Percentiles rank a stretch among this genome's conserved stretches.
phyloP scores from a whole-genome alignment of 23 red algal species.

The Gracilaria caudata region DNA sequence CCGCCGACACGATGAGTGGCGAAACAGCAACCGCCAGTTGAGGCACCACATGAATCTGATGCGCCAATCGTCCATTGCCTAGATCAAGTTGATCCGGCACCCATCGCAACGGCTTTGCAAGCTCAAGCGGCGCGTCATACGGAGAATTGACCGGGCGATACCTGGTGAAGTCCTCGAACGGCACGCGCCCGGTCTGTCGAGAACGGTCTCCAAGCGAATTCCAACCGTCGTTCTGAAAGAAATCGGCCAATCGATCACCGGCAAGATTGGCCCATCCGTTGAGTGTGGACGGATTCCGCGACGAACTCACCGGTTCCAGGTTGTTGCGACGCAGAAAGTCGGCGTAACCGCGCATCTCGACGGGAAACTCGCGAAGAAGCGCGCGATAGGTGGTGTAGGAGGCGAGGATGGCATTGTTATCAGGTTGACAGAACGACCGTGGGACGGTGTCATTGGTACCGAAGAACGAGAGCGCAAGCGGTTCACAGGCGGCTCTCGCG shows the following conservation, averaged over 20 bases:
- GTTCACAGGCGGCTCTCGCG: conserved; percentile 38
- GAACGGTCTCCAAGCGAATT: conserved; percentile 53
- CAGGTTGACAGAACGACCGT: conserved; percentile 16
- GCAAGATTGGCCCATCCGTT: conserved; percentile 40
- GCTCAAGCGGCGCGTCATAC: neutral
- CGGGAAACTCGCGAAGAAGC: conserved; percentile 29
- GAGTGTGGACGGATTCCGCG: conserved; percentile 19
- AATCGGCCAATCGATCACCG: conserved; percentile 5
- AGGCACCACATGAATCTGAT: conserved; percentile 50
- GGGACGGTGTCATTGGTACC: conserved; percentile 54
- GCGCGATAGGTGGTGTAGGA: conserved; percentile 30
- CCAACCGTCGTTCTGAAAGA: conserved; percentile 59
- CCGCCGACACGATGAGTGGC: conserved; percentile 14
- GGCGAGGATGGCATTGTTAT: conserved; percentile 26
- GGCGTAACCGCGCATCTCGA: conserved; percentile 5
- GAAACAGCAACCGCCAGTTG: neutral
- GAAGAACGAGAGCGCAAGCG: conserved; percentile 48
- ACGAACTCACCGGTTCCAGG: neutral
- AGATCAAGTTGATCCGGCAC: conserved; percentile 24
- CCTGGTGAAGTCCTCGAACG: conserved; percentile 30
- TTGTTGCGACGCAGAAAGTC: neutral
- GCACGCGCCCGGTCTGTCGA: neutral
- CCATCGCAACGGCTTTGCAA: conserved; percentile 41
- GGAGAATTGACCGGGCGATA: conserved; percentile 39
- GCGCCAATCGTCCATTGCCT: neutral